Evolutionary conservation across 2,329 filamentous ascomycete species (phyloP), one percentile per base, ranked within the genome.

Genomic region (Cladosporium sp.): DNA sequence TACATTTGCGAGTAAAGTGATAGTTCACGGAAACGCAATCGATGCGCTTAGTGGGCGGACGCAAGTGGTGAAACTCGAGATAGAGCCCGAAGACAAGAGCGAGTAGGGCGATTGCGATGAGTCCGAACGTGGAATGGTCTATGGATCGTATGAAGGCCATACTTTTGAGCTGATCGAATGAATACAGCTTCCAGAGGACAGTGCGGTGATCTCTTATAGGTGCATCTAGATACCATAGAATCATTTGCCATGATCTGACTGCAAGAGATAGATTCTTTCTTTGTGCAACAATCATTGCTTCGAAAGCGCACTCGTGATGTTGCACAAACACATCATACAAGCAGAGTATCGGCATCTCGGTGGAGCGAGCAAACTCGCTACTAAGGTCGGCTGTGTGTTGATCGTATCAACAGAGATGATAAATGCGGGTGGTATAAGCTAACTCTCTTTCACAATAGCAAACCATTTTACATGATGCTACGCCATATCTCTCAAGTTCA

Each of bases 1-100:
- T 84, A 72, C 82, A 84, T 71, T 79, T 77, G n/a, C 82, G 76
- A 0, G 79, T 78, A 68, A 80, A 81, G 69, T 78, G 75, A 69
- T 81, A 84, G 70, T 83, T 84, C 50, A 84, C 81, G 0, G 80
- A 81, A 40, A 83, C 67, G 16, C 79, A 40, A 37, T 56, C 26
- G 33, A 44, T 33, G 29, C 14, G 46, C 14, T 40, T 37, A 16
- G 0, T 53, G 29, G 18, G 3, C 2, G 5, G 37, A 28, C 29
- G 40, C 65, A 74, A 70, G 1, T 74, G 64, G 11, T 69, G 70
- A n/a, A 76, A 66, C 35, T 31, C 14, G 63, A 55, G 2, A 65
- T 52, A 52, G 55, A 44, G 16, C 18, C 16, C 28, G 37, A 65
- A 40, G 26, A 11, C 31, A 44, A 33, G 14, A n/a, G 40, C 12